Conservation (phyloP, 257 asterid species). For the Jacaranda copaia region DNA sequence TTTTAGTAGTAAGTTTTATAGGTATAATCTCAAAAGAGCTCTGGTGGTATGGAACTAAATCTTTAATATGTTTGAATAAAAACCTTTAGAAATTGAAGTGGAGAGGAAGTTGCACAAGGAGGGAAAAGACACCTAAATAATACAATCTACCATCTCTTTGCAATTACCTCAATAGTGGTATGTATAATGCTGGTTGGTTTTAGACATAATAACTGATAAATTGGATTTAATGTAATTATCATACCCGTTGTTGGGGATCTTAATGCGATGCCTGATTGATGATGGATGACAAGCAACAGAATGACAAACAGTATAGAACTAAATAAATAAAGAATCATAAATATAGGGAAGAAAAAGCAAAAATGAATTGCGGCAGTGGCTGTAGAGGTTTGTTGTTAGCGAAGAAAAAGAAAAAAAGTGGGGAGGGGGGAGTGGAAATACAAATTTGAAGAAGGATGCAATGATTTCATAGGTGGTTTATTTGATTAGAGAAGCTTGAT, state of each 20-base stretch:
- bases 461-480: no score
- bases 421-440: background rate
- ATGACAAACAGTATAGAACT: no score
- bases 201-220: background rate
- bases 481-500: no score
- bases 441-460: background rate
- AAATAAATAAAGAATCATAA: background rate
- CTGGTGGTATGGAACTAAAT: background rate
- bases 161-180: background rate
- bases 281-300: background rate
- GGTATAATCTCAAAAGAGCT: background rate
- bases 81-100: background rate
- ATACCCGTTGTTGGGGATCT: background rate
- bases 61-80: background rate
- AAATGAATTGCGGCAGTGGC: no score
- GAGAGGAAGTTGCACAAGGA: background rate
- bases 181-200: background rate
- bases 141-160: conserved; percentile 19
- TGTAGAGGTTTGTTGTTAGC: background rate
- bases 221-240: background rate
- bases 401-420: background rate
- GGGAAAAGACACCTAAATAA: conserved; percentile 26
- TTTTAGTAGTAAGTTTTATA: background rate
- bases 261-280: background rate
- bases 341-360: background rate